These are phyloP conservation scores for Lolium rigidum DNA, from an alignment of 176 grass and related monocot species.

Conservation along the genomic window DNA sequence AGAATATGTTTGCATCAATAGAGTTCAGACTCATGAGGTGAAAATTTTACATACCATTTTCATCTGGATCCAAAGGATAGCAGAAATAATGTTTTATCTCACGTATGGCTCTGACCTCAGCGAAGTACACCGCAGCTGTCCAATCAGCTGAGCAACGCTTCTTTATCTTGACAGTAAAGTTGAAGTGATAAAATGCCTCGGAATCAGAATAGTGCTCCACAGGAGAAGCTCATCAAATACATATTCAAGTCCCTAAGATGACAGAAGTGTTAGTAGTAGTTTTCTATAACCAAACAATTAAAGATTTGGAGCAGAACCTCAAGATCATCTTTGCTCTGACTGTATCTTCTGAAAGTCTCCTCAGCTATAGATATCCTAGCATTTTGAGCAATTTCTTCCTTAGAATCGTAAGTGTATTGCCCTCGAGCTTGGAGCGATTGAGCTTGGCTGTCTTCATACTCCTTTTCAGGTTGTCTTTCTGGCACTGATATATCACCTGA, in stretches of 20 bases:
- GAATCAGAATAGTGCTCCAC: not conserved
- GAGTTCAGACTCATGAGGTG: not conserved
- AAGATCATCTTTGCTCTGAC: constrained; percentile 13
- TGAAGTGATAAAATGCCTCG: not conserved
- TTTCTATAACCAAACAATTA: not conserved
- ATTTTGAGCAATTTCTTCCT: not conserved
- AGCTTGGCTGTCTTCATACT: not conserved
- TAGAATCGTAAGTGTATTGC: not conserved
- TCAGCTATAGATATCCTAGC: not conserved
- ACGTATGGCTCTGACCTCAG: not conserved
- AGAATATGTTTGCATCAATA: not conserved
- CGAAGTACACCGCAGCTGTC: not conserved
- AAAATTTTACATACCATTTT: not conserved
- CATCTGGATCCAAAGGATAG: not conserved
- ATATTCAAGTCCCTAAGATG: not conserved
- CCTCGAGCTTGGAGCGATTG: not conserved
- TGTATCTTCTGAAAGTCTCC: constrained; percentile 16
- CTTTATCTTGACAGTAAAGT: constrained; percentile 3
- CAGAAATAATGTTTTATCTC: not conserved
- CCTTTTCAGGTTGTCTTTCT: not conserved
- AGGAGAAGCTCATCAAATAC: constrained; percentile 18
- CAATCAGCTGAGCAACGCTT: not conserved
- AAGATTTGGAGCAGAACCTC: not conserved
- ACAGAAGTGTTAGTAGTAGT: too few relatives aligned
- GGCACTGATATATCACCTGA: not conserved